These are phyloP conservation scores for Ceratocystis ficicola DNA, from an alignment of 2,329 filamentous ascomycete genomes.

Conservation along the genomic window DNA sequence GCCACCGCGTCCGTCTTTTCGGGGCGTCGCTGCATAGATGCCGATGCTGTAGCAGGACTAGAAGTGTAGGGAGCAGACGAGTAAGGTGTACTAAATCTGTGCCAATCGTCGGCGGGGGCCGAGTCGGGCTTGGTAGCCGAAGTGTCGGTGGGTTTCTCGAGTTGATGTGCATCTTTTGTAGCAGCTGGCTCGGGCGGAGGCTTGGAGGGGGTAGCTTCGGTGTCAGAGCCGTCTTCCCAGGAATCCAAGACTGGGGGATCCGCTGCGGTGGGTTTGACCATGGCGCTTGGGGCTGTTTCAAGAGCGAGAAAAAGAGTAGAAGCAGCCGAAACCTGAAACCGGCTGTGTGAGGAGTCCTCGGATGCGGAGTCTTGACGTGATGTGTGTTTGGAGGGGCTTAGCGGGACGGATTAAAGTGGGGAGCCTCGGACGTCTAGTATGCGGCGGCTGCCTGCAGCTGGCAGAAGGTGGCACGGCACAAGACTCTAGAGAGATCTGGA, in stretches of 20 bases:
- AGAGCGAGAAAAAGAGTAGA: background rate
- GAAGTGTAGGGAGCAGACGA: background rate
- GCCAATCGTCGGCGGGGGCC: slow-evolving; percentile 3
- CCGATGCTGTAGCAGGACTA: background rate
- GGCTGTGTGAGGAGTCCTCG: background rate
- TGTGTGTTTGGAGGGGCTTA: background rate
- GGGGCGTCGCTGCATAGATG: slow-evolving; percentile 37
- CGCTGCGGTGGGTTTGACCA: slow-evolving; percentile 24
- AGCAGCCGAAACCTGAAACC: background rate
- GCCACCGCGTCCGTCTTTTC: slow-evolving; percentile 94
- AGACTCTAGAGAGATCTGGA: slow-evolving; percentile 24
- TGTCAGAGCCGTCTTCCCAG: slow-evolving; percentile 47
- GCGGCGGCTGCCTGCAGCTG: background rate
- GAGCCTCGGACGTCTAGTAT: background rate
- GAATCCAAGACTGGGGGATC: slow-evolving; percentile 31
- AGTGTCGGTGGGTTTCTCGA: background rate
- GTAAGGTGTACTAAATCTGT: background rate
- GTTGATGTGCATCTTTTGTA: background rate
- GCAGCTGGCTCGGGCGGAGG: background rate
- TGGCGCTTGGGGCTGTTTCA: slow-evolving; percentile 1
- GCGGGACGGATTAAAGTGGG: background rate
- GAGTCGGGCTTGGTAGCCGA: background rate
- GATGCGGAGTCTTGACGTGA: background rate
- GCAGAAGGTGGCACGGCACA: background rate
- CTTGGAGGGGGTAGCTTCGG: slow-evolving; percentile 26